A percentile compares a stretch with the other conserved stretches of the same genome.
Evolutionary conservation across 2,329 filamentous ascomycete species (phyloP).

Genomic region (Verticillium isaacii): DNA sequence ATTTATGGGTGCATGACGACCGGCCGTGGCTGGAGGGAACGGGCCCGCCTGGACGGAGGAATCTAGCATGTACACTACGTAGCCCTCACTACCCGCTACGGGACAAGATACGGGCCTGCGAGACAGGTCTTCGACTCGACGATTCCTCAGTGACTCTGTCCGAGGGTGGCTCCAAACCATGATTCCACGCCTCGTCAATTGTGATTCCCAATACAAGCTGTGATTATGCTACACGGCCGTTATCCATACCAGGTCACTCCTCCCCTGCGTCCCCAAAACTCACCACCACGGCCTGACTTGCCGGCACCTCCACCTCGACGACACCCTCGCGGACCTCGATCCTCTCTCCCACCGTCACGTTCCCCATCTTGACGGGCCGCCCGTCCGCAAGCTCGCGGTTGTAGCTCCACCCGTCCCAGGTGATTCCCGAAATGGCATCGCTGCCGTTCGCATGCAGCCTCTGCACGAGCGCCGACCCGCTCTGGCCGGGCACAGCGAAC

Average conservation of each 20-base stretch:
- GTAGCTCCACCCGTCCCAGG: slow-evolving; percentile 58
- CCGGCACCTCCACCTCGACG: slow-evolving; percentile 31
- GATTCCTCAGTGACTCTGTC: background rate
- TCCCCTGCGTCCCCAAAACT: slow-evolving; percentile 17
- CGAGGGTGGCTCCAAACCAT: background rate
- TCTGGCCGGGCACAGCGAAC: slow-evolving; percentile 27
- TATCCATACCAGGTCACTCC: background rate
- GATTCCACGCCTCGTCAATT: no score
- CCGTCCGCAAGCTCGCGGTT: slow-evolving; percentile 54
- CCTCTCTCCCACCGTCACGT: slow-evolving; percentile 49
- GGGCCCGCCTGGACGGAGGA: background rate
- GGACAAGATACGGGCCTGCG: background rate
- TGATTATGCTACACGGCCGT: background rate
- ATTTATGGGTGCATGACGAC: background rate
- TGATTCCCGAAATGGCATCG: slow-evolving; percentile 57
- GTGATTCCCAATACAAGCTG: background rate
- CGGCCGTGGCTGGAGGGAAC: background rate
- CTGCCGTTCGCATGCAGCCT: slow-evolving; percentile 57
- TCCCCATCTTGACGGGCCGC: slow-evolving; percentile 44
- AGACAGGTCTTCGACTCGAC: background rate
- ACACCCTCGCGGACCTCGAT: slow-evolving; percentile 29
- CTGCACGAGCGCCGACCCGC: slow-evolving; percentile 30
- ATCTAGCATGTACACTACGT: background rate
- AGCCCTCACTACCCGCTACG: background rate
- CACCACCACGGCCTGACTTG: slow-evolving; percentile 36